Conservation (phyloP, 106 monocot species). For the Gastrodia elata region DNA sequence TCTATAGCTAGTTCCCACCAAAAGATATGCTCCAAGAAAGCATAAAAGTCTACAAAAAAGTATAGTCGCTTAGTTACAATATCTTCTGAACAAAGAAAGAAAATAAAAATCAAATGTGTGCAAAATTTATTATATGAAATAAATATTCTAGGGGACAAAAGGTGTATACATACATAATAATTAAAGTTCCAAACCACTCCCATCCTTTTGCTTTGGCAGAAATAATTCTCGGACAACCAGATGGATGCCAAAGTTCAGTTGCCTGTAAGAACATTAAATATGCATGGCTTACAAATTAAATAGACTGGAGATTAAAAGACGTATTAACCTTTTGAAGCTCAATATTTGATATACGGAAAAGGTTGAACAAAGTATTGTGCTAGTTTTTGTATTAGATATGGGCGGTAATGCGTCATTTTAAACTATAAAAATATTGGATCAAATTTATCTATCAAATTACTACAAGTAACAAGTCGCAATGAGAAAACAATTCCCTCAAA, state of each 20-base stretch:
- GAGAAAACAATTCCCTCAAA: too few relatives aligned
- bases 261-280: slow-evolving; percentile 31
- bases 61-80: neutral
- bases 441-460: too few relatives aligned
- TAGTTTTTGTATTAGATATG: too few relatives aligned
- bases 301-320: neutral
- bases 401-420: too few relatives aligned
- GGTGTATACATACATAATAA: slow-evolving; percentile 48
- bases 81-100: slow-evolving; percentile 1
- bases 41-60: slow-evolving; percentile 45
- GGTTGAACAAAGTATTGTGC: neutral
- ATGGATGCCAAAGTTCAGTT: slow-evolving; percentile 67
- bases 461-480: too few relatives aligned
- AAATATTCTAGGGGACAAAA: neutral
- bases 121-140: neutral
- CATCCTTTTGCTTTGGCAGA: slow-evolving; percentile 42
- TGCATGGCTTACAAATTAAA: neutral
- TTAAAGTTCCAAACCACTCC: slow-evolving; percentile 83
- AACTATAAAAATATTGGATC: too few relatives aligned
- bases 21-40: slow-evolving; percentile 58
- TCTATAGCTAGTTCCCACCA: slow-evolving; percentile 63
- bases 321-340: neutral
- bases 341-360: neutral
- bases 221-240: slow-evolving; percentile 69
- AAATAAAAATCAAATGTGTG: neutral